Conservation (phyloP, 768 basidiomycete species). For the Auricularia heimuer region DNA sequence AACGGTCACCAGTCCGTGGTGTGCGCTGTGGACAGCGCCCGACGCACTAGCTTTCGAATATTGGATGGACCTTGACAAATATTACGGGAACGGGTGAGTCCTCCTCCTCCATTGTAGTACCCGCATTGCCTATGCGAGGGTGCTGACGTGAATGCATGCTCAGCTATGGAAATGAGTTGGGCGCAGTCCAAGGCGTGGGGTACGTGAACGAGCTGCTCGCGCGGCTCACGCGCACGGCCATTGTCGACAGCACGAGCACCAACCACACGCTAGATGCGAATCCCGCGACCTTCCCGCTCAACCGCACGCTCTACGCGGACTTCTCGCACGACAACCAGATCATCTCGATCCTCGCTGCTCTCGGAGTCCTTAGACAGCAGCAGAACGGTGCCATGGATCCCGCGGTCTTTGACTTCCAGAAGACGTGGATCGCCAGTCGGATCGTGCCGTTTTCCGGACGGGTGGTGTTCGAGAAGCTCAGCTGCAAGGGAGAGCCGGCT, state of each 20-base stretch:
- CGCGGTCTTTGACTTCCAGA: constrained; percentile 12
- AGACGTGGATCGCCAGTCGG: constrained; percentile 43
- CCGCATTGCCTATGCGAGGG: not conserved
- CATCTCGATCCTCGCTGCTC: constrained; percentile 59
- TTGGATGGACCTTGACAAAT: constrained; percentile 64
- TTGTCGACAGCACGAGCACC: constrained; percentile 59
- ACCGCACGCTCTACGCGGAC: constrained; percentile 59
- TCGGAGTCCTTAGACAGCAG: constrained; percentile 45
- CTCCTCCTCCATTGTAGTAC: not conserved
- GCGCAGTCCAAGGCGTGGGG: constrained; percentile 74
- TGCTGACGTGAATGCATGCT: not conserved
- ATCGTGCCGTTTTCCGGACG: constrained; percentile 68
- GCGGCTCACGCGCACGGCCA: constrained; percentile 54
- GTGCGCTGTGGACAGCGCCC: constrained; percentile 50
- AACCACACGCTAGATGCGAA: constrained; percentile 61
- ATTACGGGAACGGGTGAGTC: constrained; percentile 61
- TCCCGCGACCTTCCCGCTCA: constrained; percentile 60
- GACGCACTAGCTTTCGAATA: constrained; percentile 68
- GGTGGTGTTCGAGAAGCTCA: constrained; percentile 64
- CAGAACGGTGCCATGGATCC: constrained; percentile 16
- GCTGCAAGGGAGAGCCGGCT: constrained; percentile 29
- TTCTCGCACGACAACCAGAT: constrained; percentile 81
- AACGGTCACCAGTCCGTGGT: constrained; percentile 47
- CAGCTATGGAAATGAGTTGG: constrained; percentile 59
- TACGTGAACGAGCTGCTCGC: constrained; percentile 86